These are phyloP conservation scores for Chlamydomonas incerta DNA, from an alignment of 139 green algal genomes.

Conservation along the genomic window DNA sequence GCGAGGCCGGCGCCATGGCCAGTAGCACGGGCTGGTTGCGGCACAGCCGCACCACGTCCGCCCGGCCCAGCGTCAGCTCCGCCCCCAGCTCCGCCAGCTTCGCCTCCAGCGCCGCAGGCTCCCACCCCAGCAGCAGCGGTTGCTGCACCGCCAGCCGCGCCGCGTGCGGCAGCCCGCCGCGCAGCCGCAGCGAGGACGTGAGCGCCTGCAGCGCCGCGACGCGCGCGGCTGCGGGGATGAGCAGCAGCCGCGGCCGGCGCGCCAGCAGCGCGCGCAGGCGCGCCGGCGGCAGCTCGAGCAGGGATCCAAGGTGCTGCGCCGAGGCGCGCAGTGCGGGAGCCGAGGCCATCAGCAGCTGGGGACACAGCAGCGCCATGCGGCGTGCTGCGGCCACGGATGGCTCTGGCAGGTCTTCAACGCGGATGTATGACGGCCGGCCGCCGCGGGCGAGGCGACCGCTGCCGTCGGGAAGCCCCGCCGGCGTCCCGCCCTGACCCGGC, in stretches of 20 bases:
- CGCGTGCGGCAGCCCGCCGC: background rate
- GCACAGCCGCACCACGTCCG: background rate
- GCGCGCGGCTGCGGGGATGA: background rate
- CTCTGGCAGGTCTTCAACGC: too few species aligned
- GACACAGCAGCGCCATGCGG: slow-evolving; percentile 34
- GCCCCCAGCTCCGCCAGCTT: slow-evolving; percentile 10
- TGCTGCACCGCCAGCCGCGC: slow-evolving; percentile 7
- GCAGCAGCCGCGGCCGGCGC: slow-evolving; percentile 21
- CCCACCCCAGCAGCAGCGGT: slow-evolving; percentile 19
- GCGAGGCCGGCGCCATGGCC: background rate
- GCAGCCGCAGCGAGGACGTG: background rate
- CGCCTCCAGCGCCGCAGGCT: background rate
- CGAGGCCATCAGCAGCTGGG: slow-evolving; percentile 20
- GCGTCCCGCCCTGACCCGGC: background rate
- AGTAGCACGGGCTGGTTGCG: slow-evolving; percentile 35
- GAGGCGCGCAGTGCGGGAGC: background rate
- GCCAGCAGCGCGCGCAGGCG: slow-evolving; percentile 2
- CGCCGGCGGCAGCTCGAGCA: background rate
- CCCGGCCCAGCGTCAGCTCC: background rate
- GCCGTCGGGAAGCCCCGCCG: too few species aligned
- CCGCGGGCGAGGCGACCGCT: too few species aligned
- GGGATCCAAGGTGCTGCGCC: background rate
- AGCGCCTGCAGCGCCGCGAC: background rate
- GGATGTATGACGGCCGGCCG: too few species aligned
- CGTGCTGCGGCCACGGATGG: background rate